Percentiles rank a stretch among this genome's conserved stretches.
Conservation (phyloP, 345 rosid species). For the Heritiera littoralis region DNA sequence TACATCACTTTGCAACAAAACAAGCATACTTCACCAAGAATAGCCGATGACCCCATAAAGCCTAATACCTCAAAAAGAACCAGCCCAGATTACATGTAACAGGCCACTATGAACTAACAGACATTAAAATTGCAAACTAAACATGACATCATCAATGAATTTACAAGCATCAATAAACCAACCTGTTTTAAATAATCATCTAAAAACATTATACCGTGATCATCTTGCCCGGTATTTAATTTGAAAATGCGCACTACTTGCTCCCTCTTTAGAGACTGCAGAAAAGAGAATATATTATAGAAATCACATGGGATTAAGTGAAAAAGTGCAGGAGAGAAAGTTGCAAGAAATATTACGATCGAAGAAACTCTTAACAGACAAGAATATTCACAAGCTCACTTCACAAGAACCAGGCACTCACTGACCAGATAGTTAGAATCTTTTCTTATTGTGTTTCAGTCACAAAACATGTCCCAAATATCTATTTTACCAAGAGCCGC, state of each 20-base stretch:
- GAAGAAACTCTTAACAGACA: neutral
- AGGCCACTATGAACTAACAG: neutral
- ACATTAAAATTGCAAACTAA: constrained; percentile 6
- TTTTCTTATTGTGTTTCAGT: neutral
- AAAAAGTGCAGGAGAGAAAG: neutral
- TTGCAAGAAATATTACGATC: neutral
- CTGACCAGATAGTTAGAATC: neutral
- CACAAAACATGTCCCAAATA: neutral
- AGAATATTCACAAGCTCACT: neutral
- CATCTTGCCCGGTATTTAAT: constrained; percentile 86
- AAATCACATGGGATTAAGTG: neutral
- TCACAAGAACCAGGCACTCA: neutral
- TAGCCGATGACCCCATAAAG: neutral
- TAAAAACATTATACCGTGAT: constrained; percentile 79
- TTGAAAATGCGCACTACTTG: constrained; percentile 78
- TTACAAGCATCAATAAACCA: constrained; percentile 19
- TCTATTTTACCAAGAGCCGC: constrained; percentile 4
- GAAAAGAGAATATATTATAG: constrained; percentile 9
- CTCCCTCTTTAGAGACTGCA: constrained; percentile 72
- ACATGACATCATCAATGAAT: constrained; percentile 4
- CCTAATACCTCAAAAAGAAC: neutral
- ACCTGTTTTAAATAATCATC: constrained; percentile 88
- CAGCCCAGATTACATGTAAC: neutral
- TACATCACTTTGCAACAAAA: neutral
- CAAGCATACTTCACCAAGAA: neutral